Conservation (phyloP, 768 basidiomycete genomes). For the Omphalotus guepiniiformis region DNA sequence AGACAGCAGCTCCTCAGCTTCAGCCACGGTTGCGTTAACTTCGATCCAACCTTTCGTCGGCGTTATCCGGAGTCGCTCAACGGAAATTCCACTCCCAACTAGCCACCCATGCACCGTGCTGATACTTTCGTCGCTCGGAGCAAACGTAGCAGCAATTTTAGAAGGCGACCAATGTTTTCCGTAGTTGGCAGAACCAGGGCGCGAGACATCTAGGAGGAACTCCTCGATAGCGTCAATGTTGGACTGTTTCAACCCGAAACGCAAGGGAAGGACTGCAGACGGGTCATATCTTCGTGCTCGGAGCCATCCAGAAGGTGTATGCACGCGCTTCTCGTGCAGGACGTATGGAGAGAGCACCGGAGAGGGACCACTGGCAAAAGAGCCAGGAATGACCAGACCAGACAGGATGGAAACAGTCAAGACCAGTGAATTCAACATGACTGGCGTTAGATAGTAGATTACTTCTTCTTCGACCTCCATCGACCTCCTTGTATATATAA, state of each 20-base stretch:
- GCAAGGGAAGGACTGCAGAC: slow-evolving; percentile 34
- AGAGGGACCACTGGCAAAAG: no score
- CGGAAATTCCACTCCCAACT: slow-evolving; percentile 28
- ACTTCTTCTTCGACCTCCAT: no score
- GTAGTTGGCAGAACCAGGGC: slow-evolving; percentile 39
- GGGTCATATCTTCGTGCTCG: slow-evolving; percentile 25
- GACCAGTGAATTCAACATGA: no score
- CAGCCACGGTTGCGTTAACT: slow-evolving; percentile 34
- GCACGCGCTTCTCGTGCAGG: slow-evolving; percentile 36
- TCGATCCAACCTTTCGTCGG: slow-evolving; percentile 35
- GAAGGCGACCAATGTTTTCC: slow-evolving; percentile 42
- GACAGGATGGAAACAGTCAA: no score
- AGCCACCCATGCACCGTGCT: slow-evolving; percentile 37
- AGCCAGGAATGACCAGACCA: no score
- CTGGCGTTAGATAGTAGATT: no score
- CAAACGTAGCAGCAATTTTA: slow-evolving; percentile 36
- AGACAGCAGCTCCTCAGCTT: slow-evolving; percentile 39
- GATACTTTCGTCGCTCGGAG: slow-evolving; percentile 33
- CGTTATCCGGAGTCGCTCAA: slow-evolving; percentile 28
- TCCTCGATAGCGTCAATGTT: slow-evolving; percentile 38
- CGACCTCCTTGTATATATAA: no score
- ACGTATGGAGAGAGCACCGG: slow-evolving; percentile 15
- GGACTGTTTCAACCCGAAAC: slow-evolving; percentile 39
- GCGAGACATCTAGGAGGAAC: slow-evolving; percentile 36
- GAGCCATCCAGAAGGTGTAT: slow-evolving; percentile 29